Percentiles rank a stretch among this genome's conserved stretches.
Conservation (phyloP, 495 filamentous ascomycete genomes). For the Annulohypoxylon moriforme region DNA sequence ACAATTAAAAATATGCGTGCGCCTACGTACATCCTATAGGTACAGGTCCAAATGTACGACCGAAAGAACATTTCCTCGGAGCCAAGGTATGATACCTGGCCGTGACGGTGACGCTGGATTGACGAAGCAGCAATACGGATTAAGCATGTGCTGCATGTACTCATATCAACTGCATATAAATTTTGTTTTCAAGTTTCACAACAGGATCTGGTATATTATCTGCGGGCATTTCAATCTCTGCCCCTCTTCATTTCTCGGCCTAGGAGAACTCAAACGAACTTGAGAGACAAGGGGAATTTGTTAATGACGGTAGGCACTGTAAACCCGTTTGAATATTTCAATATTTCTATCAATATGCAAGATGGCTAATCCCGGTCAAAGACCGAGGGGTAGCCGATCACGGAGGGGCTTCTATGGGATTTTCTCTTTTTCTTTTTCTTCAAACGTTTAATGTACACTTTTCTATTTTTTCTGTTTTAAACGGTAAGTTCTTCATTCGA, state of each 20-base stretch:
- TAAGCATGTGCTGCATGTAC: slow-evolving; percentile 14
- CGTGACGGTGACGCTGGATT: slow-evolving; percentile 32
- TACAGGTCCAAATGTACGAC: slow-evolving; percentile 3
- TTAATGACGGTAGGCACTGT: slow-evolving; percentile 10
- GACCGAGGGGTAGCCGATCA: slow-evolving; percentile 28
- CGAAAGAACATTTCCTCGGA: slow-evolving; percentile 29
- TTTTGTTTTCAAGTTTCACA: slow-evolving; percentile 24
- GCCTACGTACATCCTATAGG: background rate
- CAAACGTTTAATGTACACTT: background rate
- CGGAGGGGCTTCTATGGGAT: slow-evolving; percentile 17
- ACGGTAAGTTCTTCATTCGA: background rate
- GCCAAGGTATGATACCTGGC: slow-evolving; percentile 1
- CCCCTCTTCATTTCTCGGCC: slow-evolving; percentile 23
- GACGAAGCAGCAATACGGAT: slow-evolving; percentile 25
- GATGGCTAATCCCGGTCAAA: slow-evolving; percentile 33
- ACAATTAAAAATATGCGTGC: background rate
- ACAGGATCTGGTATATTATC: slow-evolving; percentile 25
- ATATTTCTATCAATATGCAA: slow-evolving; percentile 12
- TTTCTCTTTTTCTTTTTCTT: background rate
- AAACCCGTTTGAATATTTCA: slow-evolving; percentile 25
- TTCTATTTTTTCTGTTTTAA: slow-evolving; percentile 6
- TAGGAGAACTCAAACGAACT: slow-evolving; percentile 8
- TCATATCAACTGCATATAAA: background rate
- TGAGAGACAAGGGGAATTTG: slow-evolving; percentile 7
- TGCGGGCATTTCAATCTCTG: slow-evolving; percentile 6